Base-by-base conservation (phyloP, 768 basidiomycete species). In the Jaapia argillacea region DNA sequence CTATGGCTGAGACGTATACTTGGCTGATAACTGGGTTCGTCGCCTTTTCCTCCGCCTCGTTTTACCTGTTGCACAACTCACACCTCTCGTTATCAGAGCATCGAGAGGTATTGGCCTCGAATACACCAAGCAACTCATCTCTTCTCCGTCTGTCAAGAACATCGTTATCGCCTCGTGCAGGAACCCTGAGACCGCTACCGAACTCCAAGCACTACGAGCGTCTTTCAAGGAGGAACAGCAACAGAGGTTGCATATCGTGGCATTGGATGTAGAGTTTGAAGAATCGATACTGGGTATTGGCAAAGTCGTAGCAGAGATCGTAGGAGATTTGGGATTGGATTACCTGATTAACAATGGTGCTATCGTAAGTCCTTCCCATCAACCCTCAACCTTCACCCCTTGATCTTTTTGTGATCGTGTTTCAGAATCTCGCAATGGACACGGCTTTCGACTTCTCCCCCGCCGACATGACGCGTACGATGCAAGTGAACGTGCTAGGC, bases 341-440 rank as follows among this genome's bases (percentile, higher is more conserved):
- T 67, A 64, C 41, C 53, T 69, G 20, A 48, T 65, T 45, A 69
- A 67, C 52, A 67, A 66, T 41, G 64, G 65, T 2, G 66, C 53
- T 1, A 48, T 64, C 24, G 64, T 65, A 43, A 40, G 65, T 54
- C 10, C 5, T 18, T 31, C 38, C 37, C 24, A 12, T 36, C 4
- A 13, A 4, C 25, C 26, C 27, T 25, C 36, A 14, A 23, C 27
- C 28, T 33, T 12, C 23, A 20, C 31, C 6, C 25, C 36, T 22
- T 18, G 31, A n/a, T n/a, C n/a, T n/a, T n/a, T n/a, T n/a, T n/a
- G n/a, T n/a, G n/a, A 3, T 21, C 22, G n/a, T 24, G 16, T 13
- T 25, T 7, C 36, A 61, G 60, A 48, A 50, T 33, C 26, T 42
- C 1, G 51, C 45, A 13, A 33, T 49, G 13, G 64, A 64, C 49